Conservation (phyloP, 441 rosid species). For the Brassica balearica region DNA sequence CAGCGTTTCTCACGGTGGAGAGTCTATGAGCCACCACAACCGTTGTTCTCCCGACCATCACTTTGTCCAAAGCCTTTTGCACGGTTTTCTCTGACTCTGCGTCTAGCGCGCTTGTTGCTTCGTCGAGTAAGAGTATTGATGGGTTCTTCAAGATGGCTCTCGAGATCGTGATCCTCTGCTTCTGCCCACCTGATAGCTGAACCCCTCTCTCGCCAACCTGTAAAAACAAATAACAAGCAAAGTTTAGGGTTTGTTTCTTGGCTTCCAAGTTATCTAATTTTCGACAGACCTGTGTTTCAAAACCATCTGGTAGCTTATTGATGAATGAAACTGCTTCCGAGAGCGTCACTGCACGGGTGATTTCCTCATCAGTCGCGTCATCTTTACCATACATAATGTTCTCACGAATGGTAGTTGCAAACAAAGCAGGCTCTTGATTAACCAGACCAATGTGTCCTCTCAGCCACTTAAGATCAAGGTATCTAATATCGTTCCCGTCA, state of each 20-base stretch:
- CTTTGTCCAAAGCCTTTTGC: constrained; percentile 90
- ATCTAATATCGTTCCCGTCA: constrained; percentile 67
- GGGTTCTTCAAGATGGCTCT: constrained; percentile 89
- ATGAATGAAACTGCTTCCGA: constrained; percentile 83
- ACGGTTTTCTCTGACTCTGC: constrained; percentile 92
- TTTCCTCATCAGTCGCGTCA: constrained; percentile 72
- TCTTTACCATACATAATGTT: constrained; percentile 91
- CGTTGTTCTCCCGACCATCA: constrained; percentile 92
- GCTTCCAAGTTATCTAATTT: not conserved
- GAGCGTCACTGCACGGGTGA: constrained; percentile 71
- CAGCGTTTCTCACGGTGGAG: constrained; percentile 87
- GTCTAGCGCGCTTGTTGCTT: constrained; percentile 93
- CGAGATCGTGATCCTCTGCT: constrained; percentile 83
- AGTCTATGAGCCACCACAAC: constrained; percentile 89
- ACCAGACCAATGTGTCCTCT: constrained; percentile 87
- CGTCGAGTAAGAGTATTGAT: constrained; percentile 84
- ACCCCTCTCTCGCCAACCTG: constrained; percentile 96
- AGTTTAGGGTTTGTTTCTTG: constrained; percentile 24
- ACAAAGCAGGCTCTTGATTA: constrained; percentile 93
- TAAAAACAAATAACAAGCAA: not conserved
- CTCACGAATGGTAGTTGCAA: constrained; percentile 81
- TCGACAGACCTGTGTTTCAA: constrained; percentile 81
- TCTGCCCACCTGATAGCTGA: constrained; percentile 93
- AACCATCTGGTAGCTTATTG: constrained; percentile 85
- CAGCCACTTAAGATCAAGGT: constrained; percentile 85